Conservation (phyloP, 2,329 filamentous ascomycete species). For the Colletotrichum euphorbiae region DNA sequence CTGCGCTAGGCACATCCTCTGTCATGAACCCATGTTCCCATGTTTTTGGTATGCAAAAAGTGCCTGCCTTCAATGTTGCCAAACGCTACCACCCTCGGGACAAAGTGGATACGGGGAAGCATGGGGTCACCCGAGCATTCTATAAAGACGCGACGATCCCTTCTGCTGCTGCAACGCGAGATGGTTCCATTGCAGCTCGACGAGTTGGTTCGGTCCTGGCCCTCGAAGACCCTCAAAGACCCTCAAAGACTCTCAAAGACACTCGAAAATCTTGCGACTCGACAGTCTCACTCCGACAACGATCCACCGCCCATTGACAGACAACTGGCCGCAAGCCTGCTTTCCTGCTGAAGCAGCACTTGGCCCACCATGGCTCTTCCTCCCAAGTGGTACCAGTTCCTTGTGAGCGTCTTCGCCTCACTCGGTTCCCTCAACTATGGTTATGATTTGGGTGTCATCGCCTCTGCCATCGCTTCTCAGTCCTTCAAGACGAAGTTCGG, state of each 20-base stretch:
- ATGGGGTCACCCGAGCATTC: conserved; percentile 24
- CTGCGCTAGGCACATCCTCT: conserved; percentile 16
- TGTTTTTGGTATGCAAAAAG: neutral
- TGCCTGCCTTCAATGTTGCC: conserved; percentile 17
- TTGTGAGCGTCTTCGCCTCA: conserved; percentile 66
- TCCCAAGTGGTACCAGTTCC: conserved; percentile 62
- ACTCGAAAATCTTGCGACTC: neutral
- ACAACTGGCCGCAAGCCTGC: conserved; percentile 3
- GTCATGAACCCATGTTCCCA: conserved; percentile 12
- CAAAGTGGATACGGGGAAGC: conserved; percentile 30
- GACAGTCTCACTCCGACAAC: too few relatives aligned
- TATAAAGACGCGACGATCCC: conserved; percentile 39
- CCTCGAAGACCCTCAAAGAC: neutral
- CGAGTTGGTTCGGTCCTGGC: conserved; percentile 26
- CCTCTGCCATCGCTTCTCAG: conserved; percentile 62
- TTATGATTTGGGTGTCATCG: conserved; percentile 67
- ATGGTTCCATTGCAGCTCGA: conserved; percentile 27
- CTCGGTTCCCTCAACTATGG: conserved; percentile 66
- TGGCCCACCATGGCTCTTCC: conserved; percentile 54
- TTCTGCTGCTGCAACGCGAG: conserved; percentile 16
- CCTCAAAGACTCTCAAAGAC: neutral
- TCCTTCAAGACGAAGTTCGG: conserved; percentile 56
- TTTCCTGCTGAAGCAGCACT: conserved; percentile 1
- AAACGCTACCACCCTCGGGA: conserved; percentile 18
- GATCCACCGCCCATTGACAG: neutral